phyloP scores from a whole-genome alignment of 352 stramenopile species.

The Phytophthora sansomeana region DNA sequence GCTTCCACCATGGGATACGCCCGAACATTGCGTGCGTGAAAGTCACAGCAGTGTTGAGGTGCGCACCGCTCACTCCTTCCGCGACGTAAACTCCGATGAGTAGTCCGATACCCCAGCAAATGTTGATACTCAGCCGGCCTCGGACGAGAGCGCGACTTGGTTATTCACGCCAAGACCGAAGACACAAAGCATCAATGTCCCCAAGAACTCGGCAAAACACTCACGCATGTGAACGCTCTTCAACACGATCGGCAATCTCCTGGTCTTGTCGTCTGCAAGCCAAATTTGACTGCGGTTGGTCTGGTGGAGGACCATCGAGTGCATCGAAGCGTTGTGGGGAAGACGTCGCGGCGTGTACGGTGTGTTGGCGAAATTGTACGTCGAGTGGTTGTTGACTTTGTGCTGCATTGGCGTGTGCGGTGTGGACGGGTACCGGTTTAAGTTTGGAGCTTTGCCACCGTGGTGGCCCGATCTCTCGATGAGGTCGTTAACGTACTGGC shows the following conservation, averaged over 20 bases:
- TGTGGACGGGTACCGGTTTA: constrained; percentile 24
- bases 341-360: constrained; percentile 33
- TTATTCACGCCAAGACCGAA: constrained; percentile 67
- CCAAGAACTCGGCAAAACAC: constrained; percentile 61
- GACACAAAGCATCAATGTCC: constrained; percentile 54
- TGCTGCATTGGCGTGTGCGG: constrained; percentile 30
- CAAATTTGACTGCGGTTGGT: constrained; percentile 42
- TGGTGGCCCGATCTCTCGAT: constrained; percentile 34
- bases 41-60: constrained; percentile 65
- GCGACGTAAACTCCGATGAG: constrained; percentile 57
- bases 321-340: constrained; percentile 16
- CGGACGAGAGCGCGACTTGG: constrained; percentile 53
- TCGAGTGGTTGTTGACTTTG: constrained; percentile 10
- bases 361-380: constrained; percentile 36
- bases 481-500: constrained; percentile 41
- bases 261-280: constrained; percentile 27
- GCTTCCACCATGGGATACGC: constrained; percentile 54
- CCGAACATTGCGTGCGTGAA: constrained; percentile 58
- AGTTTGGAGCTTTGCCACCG: constrained; percentile 15
- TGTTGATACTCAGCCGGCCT: constrained; percentile 61
- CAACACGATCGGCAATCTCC: constrained; percentile 34
- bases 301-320: constrained; percentile 39
- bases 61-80: constrained; percentile 54
- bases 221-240: constrained; percentile 51
- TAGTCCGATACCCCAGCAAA: constrained; percentile 72